Evolutionary conservation across 2,329 filamentous ascomycete species (phyloP), one percentile per base, ranked within the genome.

Genomic region (Cladophialophora bantiana): DNA sequence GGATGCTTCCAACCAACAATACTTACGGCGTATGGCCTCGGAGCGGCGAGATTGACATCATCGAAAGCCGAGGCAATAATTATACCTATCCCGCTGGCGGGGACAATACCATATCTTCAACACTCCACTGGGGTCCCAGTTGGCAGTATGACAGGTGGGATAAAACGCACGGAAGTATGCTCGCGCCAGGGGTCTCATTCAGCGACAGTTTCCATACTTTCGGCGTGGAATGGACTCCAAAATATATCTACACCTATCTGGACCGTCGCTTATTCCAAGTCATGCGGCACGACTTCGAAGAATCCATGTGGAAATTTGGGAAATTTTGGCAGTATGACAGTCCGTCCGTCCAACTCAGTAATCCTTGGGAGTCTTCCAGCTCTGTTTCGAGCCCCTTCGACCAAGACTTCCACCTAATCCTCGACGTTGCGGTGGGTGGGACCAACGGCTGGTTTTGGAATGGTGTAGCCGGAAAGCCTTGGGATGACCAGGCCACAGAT

Each of bases 371-470:
- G 26, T 26, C 26, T 26, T 26, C 26, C 26, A 26, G 26, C 26
- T 26, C 26, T 26, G 26, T 2, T 26, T 26, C 89, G 67, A 88
- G 90, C 0, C 91, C 91, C 0, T 94, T 94, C 73, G 91, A 94
- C 74, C 84, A 91, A 70, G 79, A 85, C 15, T 94, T 94, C 74
- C 93, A 91, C 73, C 84, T 94, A 54, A 89, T 93, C 71, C 76
- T 94, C 64, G 92, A 92, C 74, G 82, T 94, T 3, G 90, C 88
- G 10, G 90, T 94, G 7, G 91, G 91, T 35, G 88, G 88, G 58
- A 92, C 89, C 26, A 94, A 93, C 71, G 92, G 92, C 42, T 96
- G 91, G 91, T 96, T 95, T 75, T 82, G 89, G 74, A 91, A 96
- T 76, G 87, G 88, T 20, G 81, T 84, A 71, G 84, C 83, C 50